Base-by-base conservation (phyloP, 257 asterid species). In the Misopates orontium region DNA sequence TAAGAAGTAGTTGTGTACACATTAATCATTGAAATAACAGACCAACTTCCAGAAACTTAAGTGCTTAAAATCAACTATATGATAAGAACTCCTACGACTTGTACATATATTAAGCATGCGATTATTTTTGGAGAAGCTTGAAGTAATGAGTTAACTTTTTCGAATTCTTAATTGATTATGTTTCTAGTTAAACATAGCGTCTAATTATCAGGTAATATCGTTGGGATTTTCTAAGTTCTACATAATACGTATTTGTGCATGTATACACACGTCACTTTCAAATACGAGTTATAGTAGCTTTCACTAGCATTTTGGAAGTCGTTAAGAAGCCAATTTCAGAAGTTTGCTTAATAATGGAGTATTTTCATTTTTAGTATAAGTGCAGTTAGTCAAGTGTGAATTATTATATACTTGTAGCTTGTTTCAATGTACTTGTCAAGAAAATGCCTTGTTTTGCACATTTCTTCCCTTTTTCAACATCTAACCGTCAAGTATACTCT, bases 301-400 rank as follows among this genome's bases (percentile, higher is more conserved):
- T 80, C 72, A 51, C 62, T 73, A 66, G 77, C 72, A 72, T 42
- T 54, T 74, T 63, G 32, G 56, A 72, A 75, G 87, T 67, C 66
- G 89, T 82, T 84, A 70, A 66, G 67, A 60, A 59, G 82, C 64
- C 62, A 68, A 73, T 22, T 55, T 86, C 88, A 67, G 5, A 20
- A 41, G 74, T 77, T 77, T 70, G 79, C 69, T 80, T 62, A 70
- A 41, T 66, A 58, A 5, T 20, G 10, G 22, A 72, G 53, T 21
- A 40, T 70, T 62, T 53, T 66, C 77, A 62, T 50, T 59, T 65
- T 49, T 47, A 48, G 60, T 47, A 19, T 45, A 8, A 44, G 2
- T 50, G 45, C 71, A 39, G 32, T 70, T 40, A 39, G 56, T 71
- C 66, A 68, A 45, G 23, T 32, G 13, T 54, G 44, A 67, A 55